Evolutionary conservation across 2,329 filamentous ascomycete genomes (phyloP), one percentile per base, ranked within the genome.

Genomic region (Sporothrix humicola): DNA sequence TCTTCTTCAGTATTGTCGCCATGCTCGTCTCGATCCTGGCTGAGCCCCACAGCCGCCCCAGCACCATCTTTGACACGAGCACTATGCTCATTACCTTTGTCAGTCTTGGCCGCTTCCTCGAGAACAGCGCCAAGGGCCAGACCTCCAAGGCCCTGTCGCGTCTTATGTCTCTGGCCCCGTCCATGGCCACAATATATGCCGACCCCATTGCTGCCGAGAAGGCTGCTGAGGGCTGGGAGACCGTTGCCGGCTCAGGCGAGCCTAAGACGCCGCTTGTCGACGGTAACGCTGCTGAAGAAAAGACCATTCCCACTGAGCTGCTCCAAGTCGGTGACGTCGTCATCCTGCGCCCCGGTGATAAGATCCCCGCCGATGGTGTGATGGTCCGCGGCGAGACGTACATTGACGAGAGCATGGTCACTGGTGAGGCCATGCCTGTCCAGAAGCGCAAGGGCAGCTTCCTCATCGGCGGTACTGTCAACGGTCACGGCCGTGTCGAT

Each of bases 31-130:
- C 94, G 0, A 81, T 98, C 23, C 77, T 93, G 15, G 85, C 89
- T n/a, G 85, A 89, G 26, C 93, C 94, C 7, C 94, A 98, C 80
- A 88, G 87, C 2, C 89, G 93, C 66, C 96, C 96, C 0, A 91
- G 90, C 76, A 98, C 94, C 1, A 92, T 98, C 17, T 99, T 99
- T 79, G 96, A 99, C 80, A 99, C 96, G 0, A 98, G 95, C 82
- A 97, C 94, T 26, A 99, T 98, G 96, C 87, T 99, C 70, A 95
- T 99, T 81, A 97, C 94, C 0, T 98, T 99, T 80, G 94, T 98
- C 81, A 94, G 92, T 0, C 84, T 99, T 2, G 94, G 96, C 3
- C 91, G 96, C 50, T 99, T 92, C 84, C 84, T 99, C 20, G 96
- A 99, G 82, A 99, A 98, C 80, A 87, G 91, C 20, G 96, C 96